phyloP scores from a whole-genome alignment of 2,329 filamentous ascomycete species.

The Phaeophleospora eucalypticola region DNA sequence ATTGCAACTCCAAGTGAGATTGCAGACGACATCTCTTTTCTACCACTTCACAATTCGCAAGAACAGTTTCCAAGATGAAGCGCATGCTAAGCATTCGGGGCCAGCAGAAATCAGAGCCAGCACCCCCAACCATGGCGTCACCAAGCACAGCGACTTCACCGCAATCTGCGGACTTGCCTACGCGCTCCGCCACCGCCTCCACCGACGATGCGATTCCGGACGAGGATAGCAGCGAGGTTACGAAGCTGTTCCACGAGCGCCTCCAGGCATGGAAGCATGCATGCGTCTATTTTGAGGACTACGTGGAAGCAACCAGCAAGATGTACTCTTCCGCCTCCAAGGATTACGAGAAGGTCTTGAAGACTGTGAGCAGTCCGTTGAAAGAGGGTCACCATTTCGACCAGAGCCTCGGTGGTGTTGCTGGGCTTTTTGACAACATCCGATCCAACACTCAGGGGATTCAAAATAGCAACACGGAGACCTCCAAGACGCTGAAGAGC shows the following conservation, averaged over 20 bases:
- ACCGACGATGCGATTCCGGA: constrained; percentile 46
- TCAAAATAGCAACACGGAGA: constrained; percentile 84
- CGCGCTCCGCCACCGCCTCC: constrained; percentile 32
- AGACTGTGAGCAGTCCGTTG: constrained; percentile 83
- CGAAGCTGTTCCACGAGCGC: constrained; percentile 72
- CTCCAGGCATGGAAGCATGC: constrained; percentile 96
- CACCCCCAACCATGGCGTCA: constrained; percentile 13
- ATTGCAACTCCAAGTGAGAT: too few relatives aligned
- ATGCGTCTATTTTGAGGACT: constrained; percentile 85
- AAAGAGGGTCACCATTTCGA: constrained; percentile 92
- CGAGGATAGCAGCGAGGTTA: constrained; percentile 48
- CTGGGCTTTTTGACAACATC: constrained; percentile 91
- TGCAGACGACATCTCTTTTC: too few relatives aligned
- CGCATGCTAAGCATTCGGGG: neutral
- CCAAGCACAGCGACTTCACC: constrained; percentile 15
- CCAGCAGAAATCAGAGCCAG: neutral
- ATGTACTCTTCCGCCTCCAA: constrained; percentile 79
- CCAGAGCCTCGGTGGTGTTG: constrained; percentile 78
- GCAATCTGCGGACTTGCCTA: constrained; percentile 24
- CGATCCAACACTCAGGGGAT: constrained; percentile 87
- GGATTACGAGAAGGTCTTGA: constrained; percentile 92
- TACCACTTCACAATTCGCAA: too few relatives aligned
- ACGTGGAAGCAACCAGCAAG: constrained; percentile 80
- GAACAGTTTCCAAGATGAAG: neutral
- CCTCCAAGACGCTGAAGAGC: constrained; percentile 83